Base-by-base conservation (phyloP, 2,329 filamentous ascomycete genomes). In the Thielaviopsis euricoi region DNA sequence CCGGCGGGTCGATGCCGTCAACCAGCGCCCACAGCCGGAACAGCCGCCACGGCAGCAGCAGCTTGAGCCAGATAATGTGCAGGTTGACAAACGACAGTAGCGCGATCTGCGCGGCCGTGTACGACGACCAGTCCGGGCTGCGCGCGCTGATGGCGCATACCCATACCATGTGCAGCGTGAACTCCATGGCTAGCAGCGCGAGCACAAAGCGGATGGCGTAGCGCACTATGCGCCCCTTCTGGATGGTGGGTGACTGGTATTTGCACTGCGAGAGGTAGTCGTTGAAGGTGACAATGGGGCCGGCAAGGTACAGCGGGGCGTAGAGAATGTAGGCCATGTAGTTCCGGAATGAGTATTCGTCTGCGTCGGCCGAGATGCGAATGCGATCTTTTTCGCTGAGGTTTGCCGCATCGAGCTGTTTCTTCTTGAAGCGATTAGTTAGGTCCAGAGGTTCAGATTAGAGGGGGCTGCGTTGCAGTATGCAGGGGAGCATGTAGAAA, bases 11-110 rank as follows among this genome's bases (percentile, higher is more conserved):
- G 64, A 98, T 82, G 61, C 87, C 88, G 68, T 98, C 93, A 17
- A 90, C 68, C 3, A 98, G 78, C 0, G 88, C 78, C 93, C 93
- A 98, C n/a, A 98, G 81, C 4, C 94, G 87, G 79, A 97, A 97
- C 69, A 97, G 85, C n/a, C 93, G 86, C 90, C 91, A 98, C 0
- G 93, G 93, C 7, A 98, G 81, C 4, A 98, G 82, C 1, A 98
- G 82, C 69, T 98, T 98, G 52, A 98, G 78, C 94, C 94, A 98
- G 69, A 98, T 94, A 67, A 96, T 82, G 72, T 95, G 88, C 13
- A 98, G 82, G 70, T 96, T 96, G 76, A 97, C 94, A 74, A 86
- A 96, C 43, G 89, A 93, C 13, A 98, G 79, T 73, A 98, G 83
- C 66, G 82, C 86, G 50, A 98, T 81, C 68, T 98, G 89, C 51